Percentiles rank a stretch among this genome's conserved stretches.
Conservation (phyloP, 176 grass and related monocot species). For the Carex myosuroides region DNA sequence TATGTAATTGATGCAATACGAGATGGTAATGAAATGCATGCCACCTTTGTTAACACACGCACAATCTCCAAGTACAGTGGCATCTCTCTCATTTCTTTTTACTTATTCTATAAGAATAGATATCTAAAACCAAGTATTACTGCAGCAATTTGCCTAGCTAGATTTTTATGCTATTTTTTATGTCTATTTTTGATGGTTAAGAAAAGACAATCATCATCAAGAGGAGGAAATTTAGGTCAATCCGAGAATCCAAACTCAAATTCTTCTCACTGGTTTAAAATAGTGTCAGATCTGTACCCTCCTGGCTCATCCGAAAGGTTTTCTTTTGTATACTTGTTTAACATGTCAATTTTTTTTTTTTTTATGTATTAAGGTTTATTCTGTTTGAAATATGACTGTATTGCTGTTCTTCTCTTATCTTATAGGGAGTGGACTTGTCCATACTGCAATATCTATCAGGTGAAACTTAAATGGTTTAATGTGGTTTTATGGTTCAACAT, state of each 20-base stretch:
- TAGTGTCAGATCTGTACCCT: slow-evolving; percentile 69
- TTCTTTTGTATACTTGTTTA: slow-evolving; percentile 3
- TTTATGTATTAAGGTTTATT: slow-evolving; percentile 12
- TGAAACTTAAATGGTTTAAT: slow-evolving; percentile 20
- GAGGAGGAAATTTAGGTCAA: slow-evolving; percentile 43
- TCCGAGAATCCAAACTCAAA: slow-evolving; percentile 28
- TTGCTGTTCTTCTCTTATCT: slow-evolving; percentile 23
- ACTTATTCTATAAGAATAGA: background rate
- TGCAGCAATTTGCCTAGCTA: slow-evolving; percentile 2
- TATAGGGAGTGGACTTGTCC: slow-evolving; percentile 87
- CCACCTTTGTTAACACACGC: slow-evolving; percentile 55
- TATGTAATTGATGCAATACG: slow-evolving; percentile 69
- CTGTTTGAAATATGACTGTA: slow-evolving; percentile 11
- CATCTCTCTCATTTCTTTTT: slow-evolving; percentile 15
- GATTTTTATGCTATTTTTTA: slow-evolving; percentile 42
- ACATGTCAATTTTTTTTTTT: background rate
- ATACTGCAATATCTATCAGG: slow-evolving; percentile 85
- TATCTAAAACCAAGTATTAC: slow-evolving; percentile 16
- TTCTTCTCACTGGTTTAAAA: slow-evolving; percentile 53
- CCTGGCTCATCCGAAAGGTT: slow-evolving; percentile 75
- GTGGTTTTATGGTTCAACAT: slow-evolving; percentile 3
- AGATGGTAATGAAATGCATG: slow-evolving; percentile 49
- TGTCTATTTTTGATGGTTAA: slow-evolving; percentile 85
- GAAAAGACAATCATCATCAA: slow-evolving; percentile 96
- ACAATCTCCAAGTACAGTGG: slow-evolving; percentile 66